Evolutionary conservation across 331 rosid species (phyloP).

Genomic region (Quercus tomentella): DNA sequence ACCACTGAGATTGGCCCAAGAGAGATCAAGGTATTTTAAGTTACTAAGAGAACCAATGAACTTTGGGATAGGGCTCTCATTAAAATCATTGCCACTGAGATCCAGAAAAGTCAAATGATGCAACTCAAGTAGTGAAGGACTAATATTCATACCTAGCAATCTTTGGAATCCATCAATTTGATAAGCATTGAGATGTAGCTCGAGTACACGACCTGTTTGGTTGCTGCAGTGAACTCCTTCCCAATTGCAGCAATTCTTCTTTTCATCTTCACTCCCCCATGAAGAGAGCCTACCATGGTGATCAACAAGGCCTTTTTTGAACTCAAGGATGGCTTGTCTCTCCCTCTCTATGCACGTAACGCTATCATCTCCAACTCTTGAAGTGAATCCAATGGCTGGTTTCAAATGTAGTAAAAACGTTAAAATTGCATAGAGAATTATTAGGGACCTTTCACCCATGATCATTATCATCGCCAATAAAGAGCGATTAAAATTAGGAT

Average conservation of each 20-base stretch:
- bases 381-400: too few species aligned
- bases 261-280: too few species aligned
- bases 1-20: accelerated
- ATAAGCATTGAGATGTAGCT: neutral
- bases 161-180: neutral
- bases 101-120: neutral
- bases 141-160: neutral
- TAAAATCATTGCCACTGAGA: too few species aligned
- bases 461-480: too few species aligned
- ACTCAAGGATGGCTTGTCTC: neutral
- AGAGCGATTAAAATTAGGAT: too few species aligned
- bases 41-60: neutral
- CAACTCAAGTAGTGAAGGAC: neutral
- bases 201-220: neutral
- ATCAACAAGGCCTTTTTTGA: neutral
- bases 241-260: slow-evolving; percentile 9
- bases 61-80: neutral
- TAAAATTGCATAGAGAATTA: too few species aligned
- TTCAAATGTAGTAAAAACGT: too few species aligned
- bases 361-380: too few species aligned
- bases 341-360: too few species aligned
- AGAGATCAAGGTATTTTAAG: neutral
- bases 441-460: too few species aligned
- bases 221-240: neutral
- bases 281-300: neutral